phyloP scores from a whole-genome alignment of 768 basidiomycete species.

The Agrocybe chaxingu region DNA sequence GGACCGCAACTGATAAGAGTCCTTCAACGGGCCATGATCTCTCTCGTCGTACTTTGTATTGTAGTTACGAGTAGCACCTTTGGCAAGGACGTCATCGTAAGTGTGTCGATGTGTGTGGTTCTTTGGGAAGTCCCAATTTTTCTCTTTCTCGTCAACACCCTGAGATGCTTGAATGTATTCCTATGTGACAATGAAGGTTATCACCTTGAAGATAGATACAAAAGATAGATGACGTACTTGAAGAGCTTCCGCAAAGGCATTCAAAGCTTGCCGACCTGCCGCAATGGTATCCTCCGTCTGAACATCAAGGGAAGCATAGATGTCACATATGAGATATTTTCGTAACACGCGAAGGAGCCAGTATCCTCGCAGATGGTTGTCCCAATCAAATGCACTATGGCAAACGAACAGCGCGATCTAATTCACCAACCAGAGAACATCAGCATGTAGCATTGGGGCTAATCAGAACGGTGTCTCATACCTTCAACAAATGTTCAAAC shows the following conservation, averaged over 20 bases:
- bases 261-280: constrained; percentile 17
- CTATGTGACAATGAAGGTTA: neutral
- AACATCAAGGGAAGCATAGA: constrained; percentile 24
- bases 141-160: neutral
- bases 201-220: neutral
- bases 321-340: constrained; percentile 24
- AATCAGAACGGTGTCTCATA: constrained; percentile 10
- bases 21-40: constrained; percentile 25
- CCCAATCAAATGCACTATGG: constrained; percentile 14
- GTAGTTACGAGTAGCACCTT: constrained; percentile 27
- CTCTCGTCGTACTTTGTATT: constrained; percentile 29
- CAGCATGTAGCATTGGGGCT: neutral
- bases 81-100: constrained; percentile 27
- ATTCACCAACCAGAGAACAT: neutral
- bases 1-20: constrained; percentile 19
- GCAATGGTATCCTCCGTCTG: constrained; percentile 29
- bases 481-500: constrained; percentile 28
- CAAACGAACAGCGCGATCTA: constrained; percentile 17
- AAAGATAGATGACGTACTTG: constrained; percentile 13
- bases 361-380: constrained; percentile 17
- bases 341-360: constrained; percentile 21
- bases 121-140: constrained; percentile 36
- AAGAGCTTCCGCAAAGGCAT: constrained; percentile 16
- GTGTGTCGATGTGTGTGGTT: constrained; percentile 28
- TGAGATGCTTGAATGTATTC: constrained; percentile 11